A percentile compares a stretch with the other conserved stretches of the same genome.
These are phyloP conservation scores for Avena atlantica DNA, from an alignment of 176 grass and related monocot genomes.

Conservation along the genomic window DNA sequence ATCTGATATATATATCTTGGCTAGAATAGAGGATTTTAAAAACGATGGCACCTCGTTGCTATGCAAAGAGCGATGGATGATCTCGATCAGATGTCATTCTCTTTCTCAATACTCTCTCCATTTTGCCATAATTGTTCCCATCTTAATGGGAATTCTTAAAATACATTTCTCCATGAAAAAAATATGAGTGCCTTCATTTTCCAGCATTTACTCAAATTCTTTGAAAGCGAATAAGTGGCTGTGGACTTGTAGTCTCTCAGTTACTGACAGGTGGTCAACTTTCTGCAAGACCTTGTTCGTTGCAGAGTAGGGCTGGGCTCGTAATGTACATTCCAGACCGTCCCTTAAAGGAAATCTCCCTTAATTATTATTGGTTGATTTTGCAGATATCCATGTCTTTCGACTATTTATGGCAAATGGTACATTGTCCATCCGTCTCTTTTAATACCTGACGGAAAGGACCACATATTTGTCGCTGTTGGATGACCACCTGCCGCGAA, in stretches of 20 bases:
- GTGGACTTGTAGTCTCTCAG: neutral
- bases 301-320: neutral
- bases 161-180: neutral
- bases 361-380: neutral
- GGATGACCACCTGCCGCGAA: neutral
- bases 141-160: neutral
- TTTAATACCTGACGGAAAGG: conserved; percentile 3
- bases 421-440: neutral
- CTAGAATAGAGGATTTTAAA: neutral
- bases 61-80: neutral
- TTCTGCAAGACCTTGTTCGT: neutral
- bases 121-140: neutral
- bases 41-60: neutral
- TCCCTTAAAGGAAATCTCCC: neutral
- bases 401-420: neutral
- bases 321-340: neutral
- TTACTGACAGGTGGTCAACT: neutral
- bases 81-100: neutral
- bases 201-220: neutral
- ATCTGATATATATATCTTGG: neutral
- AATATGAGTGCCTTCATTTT: neutral
- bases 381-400: neutral
- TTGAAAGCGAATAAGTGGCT: neutral
- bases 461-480: neutral
- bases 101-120: neutral